Evolutionary conservation across 1,284 basidiomycete genomes (phyloP), one percentile per base, ranked within the genome.

Genomic region (Prillingera fragicola): DNA sequence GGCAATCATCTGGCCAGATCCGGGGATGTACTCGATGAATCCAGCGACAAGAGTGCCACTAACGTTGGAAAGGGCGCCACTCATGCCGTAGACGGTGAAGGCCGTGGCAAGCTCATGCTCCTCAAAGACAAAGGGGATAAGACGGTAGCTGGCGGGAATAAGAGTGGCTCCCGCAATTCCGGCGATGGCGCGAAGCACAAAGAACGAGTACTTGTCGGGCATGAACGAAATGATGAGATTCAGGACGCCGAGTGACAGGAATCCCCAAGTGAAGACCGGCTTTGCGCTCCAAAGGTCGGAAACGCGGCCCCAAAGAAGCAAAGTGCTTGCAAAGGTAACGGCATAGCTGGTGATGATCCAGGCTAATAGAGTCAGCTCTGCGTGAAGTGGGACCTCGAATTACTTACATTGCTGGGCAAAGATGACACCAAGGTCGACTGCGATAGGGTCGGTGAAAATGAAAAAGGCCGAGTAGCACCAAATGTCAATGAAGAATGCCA

Each of bases 61-160:
- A n/a, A 66, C 60, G 49, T 70, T 69, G 19, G 63, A 57, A 28
- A 66, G 29, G 14, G 64, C 56, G n/a, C 70, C 72, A 5, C 62
- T 60, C 33, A 73, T 48, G 12, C 60, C 57, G 47, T 59, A 72
- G 5, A 65, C 22, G 1, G 68, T 65, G 17, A 67, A 61, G 0
- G 68, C 67, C 12, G 53, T 45, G 23, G 51, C 45, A 22, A 63
- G 56, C 47, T 70, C 61, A 3, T 50, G 27, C 0, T 52, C 51
- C 19, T 57, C 57, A 35, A 70, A 70, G 24, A 64, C 52, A 22
- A 56, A 50, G 12, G 60, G 39, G 38, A 72, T 70, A 28, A 72
- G 54, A 41, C 65, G 57, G 53, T 64, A 68, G 2, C 66, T 55
- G n/a, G 66, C 55, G 0, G 68, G 68, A 21, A 69, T 62, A 27